These are phyloP conservation scores for Hibiscus tridactylites DNA, from an alignment of 345 rosid species.

Conservation along the genomic window DNA sequence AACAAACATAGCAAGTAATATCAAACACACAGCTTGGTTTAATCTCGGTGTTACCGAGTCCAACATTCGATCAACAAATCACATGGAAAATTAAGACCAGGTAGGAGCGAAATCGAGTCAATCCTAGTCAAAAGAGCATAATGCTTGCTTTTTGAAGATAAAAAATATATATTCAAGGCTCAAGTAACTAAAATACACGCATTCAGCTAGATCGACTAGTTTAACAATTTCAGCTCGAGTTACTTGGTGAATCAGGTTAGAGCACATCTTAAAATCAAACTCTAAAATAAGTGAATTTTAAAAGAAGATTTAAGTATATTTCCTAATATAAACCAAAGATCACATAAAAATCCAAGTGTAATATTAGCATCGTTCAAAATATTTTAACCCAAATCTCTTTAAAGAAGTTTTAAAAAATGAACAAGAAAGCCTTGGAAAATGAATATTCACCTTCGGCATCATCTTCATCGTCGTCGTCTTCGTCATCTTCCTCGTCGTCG, in stretches of 20 bases:
- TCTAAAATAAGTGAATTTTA: neutral
- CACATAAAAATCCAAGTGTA: neutral
- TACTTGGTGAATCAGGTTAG: neutral
- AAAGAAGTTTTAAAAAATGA: neutral
- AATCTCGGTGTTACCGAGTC: neutral
- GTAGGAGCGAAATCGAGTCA: neutral
- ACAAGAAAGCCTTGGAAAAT: neutral
- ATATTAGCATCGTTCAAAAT: too few relatives aligned
- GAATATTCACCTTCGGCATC: conserved; percentile 31
- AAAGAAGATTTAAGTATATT: too few relatives aligned
- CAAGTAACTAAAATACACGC: neutral
- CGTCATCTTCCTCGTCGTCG: conserved; percentile 63
- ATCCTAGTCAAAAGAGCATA: neutral
- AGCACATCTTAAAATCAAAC: neutral
- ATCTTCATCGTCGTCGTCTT: conserved; percentile 53
- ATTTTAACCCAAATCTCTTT: neutral
- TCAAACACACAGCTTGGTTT: neutral
- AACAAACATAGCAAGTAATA: neutral
- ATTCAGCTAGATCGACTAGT: neutral
- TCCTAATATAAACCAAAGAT: neutral
- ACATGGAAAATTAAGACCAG: neutral
- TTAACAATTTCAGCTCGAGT: neutral
- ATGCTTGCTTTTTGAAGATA: neutral
- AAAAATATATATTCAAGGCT: neutral
- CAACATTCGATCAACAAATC: neutral